These are phyloP conservation scores for Verticillium tricorpus DNA, from an alignment of 2,329 filamentous ascomycete genomes.

Conservation along the genomic window DNA sequence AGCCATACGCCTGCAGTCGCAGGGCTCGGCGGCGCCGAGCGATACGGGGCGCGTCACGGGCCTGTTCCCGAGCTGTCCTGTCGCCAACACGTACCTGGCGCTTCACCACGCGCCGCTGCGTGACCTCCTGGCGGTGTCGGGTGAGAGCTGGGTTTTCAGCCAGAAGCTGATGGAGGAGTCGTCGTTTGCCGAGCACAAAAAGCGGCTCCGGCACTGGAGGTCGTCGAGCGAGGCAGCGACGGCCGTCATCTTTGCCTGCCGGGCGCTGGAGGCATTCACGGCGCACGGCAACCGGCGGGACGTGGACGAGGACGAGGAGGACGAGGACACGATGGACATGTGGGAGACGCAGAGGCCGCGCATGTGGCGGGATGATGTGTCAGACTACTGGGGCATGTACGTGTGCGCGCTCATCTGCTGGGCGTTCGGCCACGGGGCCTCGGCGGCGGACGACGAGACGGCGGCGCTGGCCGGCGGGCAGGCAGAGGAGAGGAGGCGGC, in stretches of 20 bases:
- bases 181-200: conserved; percentile 42
- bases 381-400: conserved; percentile 52
- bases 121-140: conserved; percentile 52
- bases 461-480: conserved; percentile 12
- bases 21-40: conserved; percentile 11
- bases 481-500: conserved; percentile 16
- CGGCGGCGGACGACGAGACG: neutral
- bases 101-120: conserved; percentile 55
- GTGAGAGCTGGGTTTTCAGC: conserved; percentile 54
- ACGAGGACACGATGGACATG: conserved; percentile 3
- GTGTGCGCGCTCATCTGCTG: conserved; percentile 56
- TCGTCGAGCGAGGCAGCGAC: conserved; percentile 38
- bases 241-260: conserved; percentile 46
- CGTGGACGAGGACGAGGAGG: conserved; percentile 4
- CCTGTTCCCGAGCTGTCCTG: conserved; percentile 40
- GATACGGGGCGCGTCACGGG: conserved; percentile 23
- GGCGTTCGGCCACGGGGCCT: conserved; percentile 41
- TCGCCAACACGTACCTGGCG: conserved; percentile 51
- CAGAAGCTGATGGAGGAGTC: conserved; percentile 42
- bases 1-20: conserved; percentile 31
- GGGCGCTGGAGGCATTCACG: conserved; percentile 40
- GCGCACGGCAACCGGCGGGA: conserved; percentile 10
- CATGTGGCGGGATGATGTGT: conserved; percentile 32
- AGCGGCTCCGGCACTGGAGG: conserved; percentile 40
- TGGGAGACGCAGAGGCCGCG: conserved; percentile 8